Conservation (phyloP, 106 monocot genomes). For the Cymbidium sinense region DNA sequence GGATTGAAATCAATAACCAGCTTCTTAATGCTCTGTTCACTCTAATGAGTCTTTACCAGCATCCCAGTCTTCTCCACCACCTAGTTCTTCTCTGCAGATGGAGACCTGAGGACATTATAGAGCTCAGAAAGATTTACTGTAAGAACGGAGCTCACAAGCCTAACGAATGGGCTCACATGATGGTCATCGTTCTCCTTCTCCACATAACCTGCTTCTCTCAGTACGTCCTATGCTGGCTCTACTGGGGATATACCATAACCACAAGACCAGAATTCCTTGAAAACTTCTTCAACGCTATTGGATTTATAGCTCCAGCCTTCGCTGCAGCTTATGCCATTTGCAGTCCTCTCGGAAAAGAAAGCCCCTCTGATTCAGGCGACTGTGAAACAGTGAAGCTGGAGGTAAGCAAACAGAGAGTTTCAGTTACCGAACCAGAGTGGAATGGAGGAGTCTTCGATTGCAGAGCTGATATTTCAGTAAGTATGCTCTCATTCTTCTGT, state of each 20-base stretch:
- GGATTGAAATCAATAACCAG: constrained; percentile 45
- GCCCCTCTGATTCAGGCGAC: constrained; percentile 3
- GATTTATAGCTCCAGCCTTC: constrained; percentile 13
- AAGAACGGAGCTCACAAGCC: constrained; percentile 26
- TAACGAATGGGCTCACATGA: constrained; percentile 31
- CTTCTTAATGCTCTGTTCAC: constrained; percentile 55
- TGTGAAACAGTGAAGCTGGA: background rate
- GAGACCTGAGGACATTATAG: constrained; percentile 23
- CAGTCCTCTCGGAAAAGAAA: constrained; percentile 33
- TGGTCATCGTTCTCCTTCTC: constrained; percentile 30
- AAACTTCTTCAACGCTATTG: constrained; percentile 14
- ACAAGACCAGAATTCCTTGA: constrained; percentile 22
- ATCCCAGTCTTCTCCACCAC: constrained; percentile 42
- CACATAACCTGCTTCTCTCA: constrained; percentile 43
- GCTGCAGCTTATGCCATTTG: constrained; percentile 27
- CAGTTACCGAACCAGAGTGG: constrained; percentile 8
- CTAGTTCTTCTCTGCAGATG: constrained; percentile 32
- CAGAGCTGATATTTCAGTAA: background rate
- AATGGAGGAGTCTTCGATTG: constrained; percentile 18
- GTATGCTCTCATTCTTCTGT: constrained; percentile 14
- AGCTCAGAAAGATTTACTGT: constrained; percentile 35
- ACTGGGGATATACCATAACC: constrained; percentile 27
- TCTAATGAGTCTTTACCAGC: constrained; percentile 37
- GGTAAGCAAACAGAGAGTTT: background rate
- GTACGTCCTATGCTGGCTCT: constrained; percentile 33